Evolutionary conservation across 75 land plant genomes (phyloP).

Genomic region (Cryptomeria japonica): DNA sequence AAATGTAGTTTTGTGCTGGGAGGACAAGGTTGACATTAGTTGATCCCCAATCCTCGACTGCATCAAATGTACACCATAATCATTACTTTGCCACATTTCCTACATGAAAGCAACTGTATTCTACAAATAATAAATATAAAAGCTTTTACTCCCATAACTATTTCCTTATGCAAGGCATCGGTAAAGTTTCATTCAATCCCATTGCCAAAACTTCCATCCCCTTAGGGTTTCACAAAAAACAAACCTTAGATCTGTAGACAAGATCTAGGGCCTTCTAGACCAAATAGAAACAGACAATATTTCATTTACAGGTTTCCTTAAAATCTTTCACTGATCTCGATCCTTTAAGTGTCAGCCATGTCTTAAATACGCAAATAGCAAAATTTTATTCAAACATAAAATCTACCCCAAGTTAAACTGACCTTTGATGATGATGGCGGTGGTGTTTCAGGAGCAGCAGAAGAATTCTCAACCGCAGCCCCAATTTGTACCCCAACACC

Average conservation of each 20-base stretch:
- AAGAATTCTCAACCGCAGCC: background rate
- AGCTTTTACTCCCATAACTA: too few species aligned
- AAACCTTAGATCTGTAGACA: background rate
- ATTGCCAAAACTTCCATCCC: too few species aligned
- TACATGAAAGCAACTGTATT: too few species aligned
- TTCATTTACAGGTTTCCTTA: background rate
- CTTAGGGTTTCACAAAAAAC: background rate
- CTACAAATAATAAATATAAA: too few species aligned
- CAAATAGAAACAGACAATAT: background rate
- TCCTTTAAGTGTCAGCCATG: background rate
- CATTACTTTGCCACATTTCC: too few species aligned
- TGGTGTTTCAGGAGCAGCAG: conserved; percentile 11
- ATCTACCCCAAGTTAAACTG: background rate
- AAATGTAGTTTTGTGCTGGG: too few species aligned
- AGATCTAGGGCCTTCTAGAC: background rate
- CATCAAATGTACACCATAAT: too few species aligned
- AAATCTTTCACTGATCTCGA: too few species aligned
- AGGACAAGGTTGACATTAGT: too few species aligned
- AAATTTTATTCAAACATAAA: background rate
- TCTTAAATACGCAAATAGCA: background rate
- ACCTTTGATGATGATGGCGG: background rate
- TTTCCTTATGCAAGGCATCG: too few species aligned
- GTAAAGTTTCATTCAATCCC: too few species aligned
- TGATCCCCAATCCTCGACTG: too few species aligned
- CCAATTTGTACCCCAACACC: conserved; percentile 6